Percentiles rank a stretch among this genome's conserved stretches.
These are phyloP conservation scores for Colletotrichum eremochloae DNA, from an alignment of 2,329 filamentous ascomycete genomes.

Conservation along the genomic window DNA sequence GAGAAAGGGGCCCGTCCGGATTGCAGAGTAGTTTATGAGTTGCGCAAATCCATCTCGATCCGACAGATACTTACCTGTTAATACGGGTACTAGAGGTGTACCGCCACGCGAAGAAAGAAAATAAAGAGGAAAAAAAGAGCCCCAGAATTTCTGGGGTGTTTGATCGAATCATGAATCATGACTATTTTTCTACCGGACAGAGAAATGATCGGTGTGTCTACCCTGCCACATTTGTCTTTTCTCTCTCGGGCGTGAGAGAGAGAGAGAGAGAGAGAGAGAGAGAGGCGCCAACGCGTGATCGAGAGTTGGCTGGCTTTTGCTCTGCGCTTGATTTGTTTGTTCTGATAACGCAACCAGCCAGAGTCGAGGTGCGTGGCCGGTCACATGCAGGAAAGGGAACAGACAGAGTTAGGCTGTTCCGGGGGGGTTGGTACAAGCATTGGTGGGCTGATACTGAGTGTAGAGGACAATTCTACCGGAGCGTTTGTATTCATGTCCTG, in stretches of 20 bases:
- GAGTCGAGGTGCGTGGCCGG: conserved; percentile 26
- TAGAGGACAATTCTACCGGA: not conserved
- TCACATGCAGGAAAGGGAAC: conserved; percentile 36
- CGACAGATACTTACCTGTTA: not conserved
- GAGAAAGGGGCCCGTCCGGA: conserved; percentile 14
- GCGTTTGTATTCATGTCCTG: not conserved
- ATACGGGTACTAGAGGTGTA: not conserved
- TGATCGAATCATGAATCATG: not conserved
- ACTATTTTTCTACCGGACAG: not conserved
- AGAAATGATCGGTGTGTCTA: conserved; percentile 3
- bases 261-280: not conserved
- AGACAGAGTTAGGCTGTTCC: conserved; percentile 25
- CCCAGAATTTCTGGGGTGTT: not conserved
- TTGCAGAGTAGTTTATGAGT: not conserved
- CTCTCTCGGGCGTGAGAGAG: not conserved
- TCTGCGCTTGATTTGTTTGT: conserved; percentile 19
- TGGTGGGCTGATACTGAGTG: conserved; percentile 9
- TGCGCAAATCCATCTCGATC: conserved; percentile 7
- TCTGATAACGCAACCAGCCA: conserved; percentile 36
- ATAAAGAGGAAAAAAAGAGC: not conserved
- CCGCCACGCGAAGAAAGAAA: not conserved
- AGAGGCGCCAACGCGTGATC: not conserved
- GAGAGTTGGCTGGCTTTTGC: conserved; percentile 22
- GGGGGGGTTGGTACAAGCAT: not conserved
- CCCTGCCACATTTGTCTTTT: not conserved